A percentile compares a stretch with the other conserved stretches of the same genome.
Evolutionary conservation across 2,329 filamentous ascomycete genomes (phyloP).

Genomic region (Venturia oleaginea): DNA sequence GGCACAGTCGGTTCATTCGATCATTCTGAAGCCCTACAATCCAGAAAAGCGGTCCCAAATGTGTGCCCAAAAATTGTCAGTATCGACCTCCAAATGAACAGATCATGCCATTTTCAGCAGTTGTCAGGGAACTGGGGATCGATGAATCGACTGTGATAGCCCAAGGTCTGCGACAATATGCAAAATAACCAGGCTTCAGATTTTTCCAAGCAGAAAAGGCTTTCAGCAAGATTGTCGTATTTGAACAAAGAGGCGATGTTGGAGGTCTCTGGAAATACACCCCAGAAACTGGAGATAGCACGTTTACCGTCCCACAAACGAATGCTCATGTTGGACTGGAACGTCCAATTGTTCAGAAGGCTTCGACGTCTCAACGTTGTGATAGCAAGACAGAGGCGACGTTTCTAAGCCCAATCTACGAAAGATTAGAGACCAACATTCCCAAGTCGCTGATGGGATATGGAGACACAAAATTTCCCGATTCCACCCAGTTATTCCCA

Average conservation of each 20-base stretch:
- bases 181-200: constrained; percentile 24
- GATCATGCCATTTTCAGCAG: not conserved
- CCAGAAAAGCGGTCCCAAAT: not conserved
- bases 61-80: not conserved
- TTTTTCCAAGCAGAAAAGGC: constrained; percentile 64
- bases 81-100: not conserved
- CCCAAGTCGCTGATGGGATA: constrained; percentile 73
- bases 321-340: constrained; percentile 52
- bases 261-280: constrained; percentile 86
- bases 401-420: constrained; percentile 80
- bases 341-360: constrained; percentile 45
- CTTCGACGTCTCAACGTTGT: not conserved
- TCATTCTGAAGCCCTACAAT: not conserved
- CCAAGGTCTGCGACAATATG: not conserved
- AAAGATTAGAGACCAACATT: constrained; percentile 77
- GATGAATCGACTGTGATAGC: constrained; percentile 2
- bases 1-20: not conserved
- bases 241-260: constrained; percentile 67
- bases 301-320: constrained; percentile 56
- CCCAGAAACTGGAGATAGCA: constrained; percentile 38
- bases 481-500: constrained; percentile 63
- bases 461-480: constrained; percentile 58
- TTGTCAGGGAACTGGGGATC: not conserved
- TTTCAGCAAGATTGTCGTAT: constrained; percentile 65
- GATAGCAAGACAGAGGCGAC: constrained; percentile 34